Conservation (phyloP, 1,284 basidiomycete genomes). For the Chondrostereum purpureum region DNA sequence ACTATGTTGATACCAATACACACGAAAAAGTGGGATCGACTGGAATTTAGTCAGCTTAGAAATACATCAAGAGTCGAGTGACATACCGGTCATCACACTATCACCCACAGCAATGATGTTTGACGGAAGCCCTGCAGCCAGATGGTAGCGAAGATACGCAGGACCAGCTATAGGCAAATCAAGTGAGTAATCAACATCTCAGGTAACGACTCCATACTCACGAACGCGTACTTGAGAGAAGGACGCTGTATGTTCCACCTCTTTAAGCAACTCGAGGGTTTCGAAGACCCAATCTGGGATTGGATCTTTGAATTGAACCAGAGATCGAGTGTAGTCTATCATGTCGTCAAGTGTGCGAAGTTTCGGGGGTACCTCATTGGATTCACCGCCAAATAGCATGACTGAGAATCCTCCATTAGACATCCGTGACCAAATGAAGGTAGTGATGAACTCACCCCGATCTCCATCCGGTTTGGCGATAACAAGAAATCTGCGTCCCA, state of each 20-base stretch:
- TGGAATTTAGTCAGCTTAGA: constrained; percentile 11
- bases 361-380: constrained; percentile 10
- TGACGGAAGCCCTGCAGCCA: constrained; percentile 14
- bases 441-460: constrained; percentile 2
- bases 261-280: constrained; percentile 16
- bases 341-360: constrained; percentile 15
- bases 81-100: constrained; percentile 15
- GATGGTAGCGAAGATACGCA: constrained; percentile 15
- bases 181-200: not conserved
- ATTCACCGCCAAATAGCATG: constrained; percentile 15
- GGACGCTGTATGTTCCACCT: constrained; percentile 11
- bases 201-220: constrained; percentile 9
- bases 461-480: constrained; percentile 5
- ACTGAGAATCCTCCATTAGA: constrained; percentile 7
- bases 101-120: constrained; percentile 21
- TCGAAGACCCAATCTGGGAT: constrained; percentile 16
- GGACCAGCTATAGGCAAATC: constrained; percentile 11
- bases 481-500: constrained; percentile 6
- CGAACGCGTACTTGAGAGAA: constrained; percentile 9
- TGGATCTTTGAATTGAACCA: constrained; percentile 7
- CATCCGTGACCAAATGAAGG: not conserved
- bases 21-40: not conserved
- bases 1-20: too few species aligned
- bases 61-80: too few species aligned
- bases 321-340: constrained; percentile 8